These are phyloP conservation scores for Paraconiothyrium sp. DNA, from an alignment of 2,329 filamentous ascomycete species.

Conservation along the genomic window DNA sequence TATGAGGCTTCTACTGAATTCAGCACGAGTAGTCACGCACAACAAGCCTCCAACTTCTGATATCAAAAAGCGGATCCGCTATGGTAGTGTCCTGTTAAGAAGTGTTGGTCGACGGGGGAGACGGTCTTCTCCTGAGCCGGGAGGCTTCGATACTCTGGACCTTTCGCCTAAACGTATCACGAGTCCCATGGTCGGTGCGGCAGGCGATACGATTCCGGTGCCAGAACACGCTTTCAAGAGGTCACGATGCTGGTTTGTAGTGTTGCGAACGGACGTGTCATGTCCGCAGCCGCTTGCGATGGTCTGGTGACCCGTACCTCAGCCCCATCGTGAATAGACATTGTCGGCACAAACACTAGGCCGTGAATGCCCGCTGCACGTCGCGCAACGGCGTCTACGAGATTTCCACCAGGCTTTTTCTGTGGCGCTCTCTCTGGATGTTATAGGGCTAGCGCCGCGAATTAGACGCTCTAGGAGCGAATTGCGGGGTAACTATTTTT, in stretches of 20 bases:
- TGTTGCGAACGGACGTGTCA: slow-evolving; percentile 37
- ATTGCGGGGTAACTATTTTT: slow-evolving; percentile 47
- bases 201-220: slow-evolving; percentile 20
- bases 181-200: slow-evolving; percentile 26
- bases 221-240: slow-evolving; percentile 21
- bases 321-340: slow-evolving; percentile 25
- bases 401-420: neutral
- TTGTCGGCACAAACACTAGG: slow-evolving; percentile 21
- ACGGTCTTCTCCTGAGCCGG: neutral
- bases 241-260: slow-evolving; percentile 44
- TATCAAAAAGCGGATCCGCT: neutral
- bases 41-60: neutral
- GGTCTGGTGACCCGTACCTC: slow-evolving; percentile 32
- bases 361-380: slow-evolving; percentile 27
- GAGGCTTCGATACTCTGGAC: neutral
- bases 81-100: neutral
- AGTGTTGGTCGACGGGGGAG: neutral
- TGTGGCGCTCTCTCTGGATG: neutral
- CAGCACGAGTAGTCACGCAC: neutral
- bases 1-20: neutral
- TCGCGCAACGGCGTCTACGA: slow-evolving; percentile 14
- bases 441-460: slow-evolving; percentile 17
- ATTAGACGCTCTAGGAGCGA: slow-evolving; percentile 25
- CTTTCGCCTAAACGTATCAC: slow-evolving; percentile 20
- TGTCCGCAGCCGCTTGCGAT: slow-evolving; percentile 23